Evolutionary conservation across 2,329 filamentous ascomycete species (phyloP).

Genomic region (Clarireedia sp.): DNA sequence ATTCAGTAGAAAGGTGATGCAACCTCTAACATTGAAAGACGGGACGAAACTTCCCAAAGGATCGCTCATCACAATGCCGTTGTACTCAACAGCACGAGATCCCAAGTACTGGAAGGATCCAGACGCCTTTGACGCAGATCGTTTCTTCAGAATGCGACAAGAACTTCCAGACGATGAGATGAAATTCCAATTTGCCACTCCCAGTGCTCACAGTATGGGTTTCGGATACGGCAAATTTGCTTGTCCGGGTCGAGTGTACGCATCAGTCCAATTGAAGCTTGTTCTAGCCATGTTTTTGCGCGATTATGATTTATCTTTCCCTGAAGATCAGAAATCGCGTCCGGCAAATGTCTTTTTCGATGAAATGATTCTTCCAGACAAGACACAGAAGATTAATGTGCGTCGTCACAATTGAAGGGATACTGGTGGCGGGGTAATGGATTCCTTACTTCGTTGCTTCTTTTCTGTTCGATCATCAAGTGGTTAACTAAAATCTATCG

Average conservation of each 20-base stretch:
- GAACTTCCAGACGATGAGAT: neutral
- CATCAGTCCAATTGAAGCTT: neutral
- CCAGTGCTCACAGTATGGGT: neutral
- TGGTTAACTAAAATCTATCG: too few relatives aligned
- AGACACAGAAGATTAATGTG: neutral
- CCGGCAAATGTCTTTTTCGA: neutral
- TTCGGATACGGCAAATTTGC: neutral
- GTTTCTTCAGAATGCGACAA: neutral
- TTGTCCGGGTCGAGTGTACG: neutral
- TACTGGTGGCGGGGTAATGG: too few relatives aligned
- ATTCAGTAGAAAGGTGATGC: neutral
- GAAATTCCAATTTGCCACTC: neutral
- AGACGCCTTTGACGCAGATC: neutral
- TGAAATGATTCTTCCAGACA: neutral
- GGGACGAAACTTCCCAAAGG: constrained; percentile 1
- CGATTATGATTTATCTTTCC: neutral
- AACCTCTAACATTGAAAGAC: neutral
- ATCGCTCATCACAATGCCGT: neutral
- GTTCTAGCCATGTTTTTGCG: neutral
- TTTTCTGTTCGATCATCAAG: too few relatives aligned
- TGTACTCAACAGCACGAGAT: constrained; percentile 3
- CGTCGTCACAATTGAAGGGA: too few relatives aligned
- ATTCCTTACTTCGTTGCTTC: too few relatives aligned
- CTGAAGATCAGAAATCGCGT: neutral
- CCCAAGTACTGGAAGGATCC: neutral